Conservation (phyloP, 345 rosid genomes). For the Turritis glabra region DNA sequence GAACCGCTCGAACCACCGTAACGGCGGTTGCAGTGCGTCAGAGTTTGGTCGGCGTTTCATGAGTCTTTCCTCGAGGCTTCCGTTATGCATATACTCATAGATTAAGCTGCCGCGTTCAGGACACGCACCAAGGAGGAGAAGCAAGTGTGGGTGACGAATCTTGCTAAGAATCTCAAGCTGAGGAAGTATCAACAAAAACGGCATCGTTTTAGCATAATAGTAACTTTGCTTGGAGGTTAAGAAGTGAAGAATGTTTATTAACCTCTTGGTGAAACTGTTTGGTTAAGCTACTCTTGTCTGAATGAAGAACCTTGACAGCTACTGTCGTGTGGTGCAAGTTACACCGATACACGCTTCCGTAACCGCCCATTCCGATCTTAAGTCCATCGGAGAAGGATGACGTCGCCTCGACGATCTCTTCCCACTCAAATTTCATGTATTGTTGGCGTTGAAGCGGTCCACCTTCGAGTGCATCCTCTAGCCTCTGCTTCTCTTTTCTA, state of each 20-base stretch:
- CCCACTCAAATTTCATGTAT: conserved; percentile 70
- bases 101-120: conserved; percentile 73
- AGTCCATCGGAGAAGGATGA: conserved; percentile 74
- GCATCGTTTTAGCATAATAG: background rate
- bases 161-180: conserved; percentile 88
- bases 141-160: conserved; percentile 86
- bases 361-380: conserved; percentile 77
- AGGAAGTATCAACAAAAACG: conserved; percentile 8
- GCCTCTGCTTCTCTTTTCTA: conserved; percentile 69
- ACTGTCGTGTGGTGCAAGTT: conserved; percentile 65
- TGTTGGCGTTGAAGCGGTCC: conserved; percentile 44
- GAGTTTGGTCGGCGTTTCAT: conserved; percentile 42
- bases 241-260: background rate
- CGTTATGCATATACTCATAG: conserved; percentile 88
- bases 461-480: conserved; percentile 61
- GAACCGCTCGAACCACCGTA: conserved; percentile 76
- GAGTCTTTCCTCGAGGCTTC: conserved; percentile 78
- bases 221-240: background rate
- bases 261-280: conserved; percentile 90
- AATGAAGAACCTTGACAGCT: conserved; percentile 86
- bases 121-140: conserved; percentile 92
- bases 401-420: conserved; percentile 77
- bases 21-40: conserved; percentile 34
- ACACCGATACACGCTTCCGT: conserved; percentile 80
- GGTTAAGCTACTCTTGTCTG: conserved; percentile 51